Percentiles rank a stretch among this genome's conserved stretches.
Conservation (phyloP, 1,284 basidiomycete species). For the Fomitiporia mediterranea region DNA sequence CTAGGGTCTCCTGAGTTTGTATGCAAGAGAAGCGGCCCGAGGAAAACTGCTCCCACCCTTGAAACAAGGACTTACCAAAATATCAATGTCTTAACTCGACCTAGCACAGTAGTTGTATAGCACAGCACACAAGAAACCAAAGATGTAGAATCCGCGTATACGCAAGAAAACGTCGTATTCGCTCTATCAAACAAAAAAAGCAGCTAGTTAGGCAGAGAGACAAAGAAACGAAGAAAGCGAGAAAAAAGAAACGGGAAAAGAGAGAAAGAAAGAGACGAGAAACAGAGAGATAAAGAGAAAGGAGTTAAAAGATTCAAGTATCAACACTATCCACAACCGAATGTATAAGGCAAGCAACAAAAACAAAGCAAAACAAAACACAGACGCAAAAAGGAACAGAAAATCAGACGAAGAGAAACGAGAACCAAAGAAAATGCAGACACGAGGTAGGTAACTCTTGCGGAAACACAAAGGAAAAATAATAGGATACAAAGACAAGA, state of each 20-base stretch:
- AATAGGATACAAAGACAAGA: not conserved
- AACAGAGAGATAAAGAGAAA: not conserved
- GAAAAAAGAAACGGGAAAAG: not conserved
- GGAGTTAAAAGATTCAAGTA: no score
- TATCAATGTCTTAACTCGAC: no score
- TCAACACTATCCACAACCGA: no score
- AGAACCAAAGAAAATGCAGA: not conserved
- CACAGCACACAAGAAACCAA: no score
- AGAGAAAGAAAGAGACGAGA: conserved; percentile 3
- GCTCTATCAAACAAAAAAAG: conserved; percentile 1
- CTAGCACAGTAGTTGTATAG: no score
- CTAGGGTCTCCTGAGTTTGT: no score
- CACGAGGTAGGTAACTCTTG: not conserved
- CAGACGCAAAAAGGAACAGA: not conserved
- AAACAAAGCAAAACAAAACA: conserved; percentile 2
- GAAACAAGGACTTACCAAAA: no score
- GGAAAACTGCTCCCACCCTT: no score
- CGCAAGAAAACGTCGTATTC: not conserved
- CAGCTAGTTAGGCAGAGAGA: not conserved
- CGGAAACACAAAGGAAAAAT: not conserved
- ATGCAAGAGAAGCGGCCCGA: no score
- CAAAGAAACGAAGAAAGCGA: not conserved
- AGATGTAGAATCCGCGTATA: not conserved
- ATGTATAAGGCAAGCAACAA: not conserved
- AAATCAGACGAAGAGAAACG: not conserved